Evolutionary conservation across 345 rosid species (phyloP).

Genomic region (Crucihimalaya himalaica): DNA sequence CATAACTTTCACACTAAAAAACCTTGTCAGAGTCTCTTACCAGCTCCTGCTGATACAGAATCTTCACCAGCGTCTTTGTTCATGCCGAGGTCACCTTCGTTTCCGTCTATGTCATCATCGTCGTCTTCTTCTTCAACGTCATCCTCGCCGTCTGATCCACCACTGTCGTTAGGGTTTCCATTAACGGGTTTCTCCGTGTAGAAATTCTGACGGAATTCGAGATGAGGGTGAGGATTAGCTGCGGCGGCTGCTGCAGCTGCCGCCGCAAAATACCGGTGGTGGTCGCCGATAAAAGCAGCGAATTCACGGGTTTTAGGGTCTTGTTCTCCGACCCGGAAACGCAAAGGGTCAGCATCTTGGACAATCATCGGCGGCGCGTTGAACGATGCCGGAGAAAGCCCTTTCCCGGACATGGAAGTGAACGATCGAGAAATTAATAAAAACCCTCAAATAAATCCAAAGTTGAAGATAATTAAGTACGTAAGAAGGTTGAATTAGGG

Average conservation of each 20-base stretch:
- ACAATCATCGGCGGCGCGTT: slow-evolving; percentile 31
- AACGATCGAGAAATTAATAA: not conserved
- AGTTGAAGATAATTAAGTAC: not conserved
- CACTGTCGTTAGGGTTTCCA: slow-evolving; percentile 36
- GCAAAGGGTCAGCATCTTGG: slow-evolving; percentile 46
- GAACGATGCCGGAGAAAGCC: slow-evolving; percentile 26
- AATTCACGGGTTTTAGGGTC: slow-evolving; percentile 45
- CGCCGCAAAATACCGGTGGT: slow-evolving; percentile 39
- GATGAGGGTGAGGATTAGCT: slow-evolving; percentile 32
- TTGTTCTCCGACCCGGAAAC: slow-evolving; percentile 40
- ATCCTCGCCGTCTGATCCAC: slow-evolving; percentile 42
- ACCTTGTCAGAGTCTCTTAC: slow-evolving; percentile 19
- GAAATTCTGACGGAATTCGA: slow-evolving; percentile 35
- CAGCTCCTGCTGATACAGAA: slow-evolving; percentile 32
- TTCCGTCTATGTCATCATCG: slow-evolving; percentile 37
- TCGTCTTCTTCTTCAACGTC: slow-evolving; percentile 39
- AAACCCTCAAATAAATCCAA: not conserved
- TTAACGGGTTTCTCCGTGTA: slow-evolving; percentile 38
- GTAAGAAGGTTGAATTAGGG: not conserved
- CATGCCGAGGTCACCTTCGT: slow-evolving; percentile 27
- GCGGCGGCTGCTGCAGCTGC: slow-evolving; percentile 43
- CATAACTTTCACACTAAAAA: not conserved
- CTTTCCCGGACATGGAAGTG: slow-evolving; percentile 39
- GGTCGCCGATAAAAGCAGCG: slow-evolving; percentile 40
- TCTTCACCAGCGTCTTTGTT: slow-evolving; percentile 34